Evolutionary conservation across 1,284 basidiomycete genomes (phyloP).

Genomic region (Microstroma glucosiphilum): DNA sequence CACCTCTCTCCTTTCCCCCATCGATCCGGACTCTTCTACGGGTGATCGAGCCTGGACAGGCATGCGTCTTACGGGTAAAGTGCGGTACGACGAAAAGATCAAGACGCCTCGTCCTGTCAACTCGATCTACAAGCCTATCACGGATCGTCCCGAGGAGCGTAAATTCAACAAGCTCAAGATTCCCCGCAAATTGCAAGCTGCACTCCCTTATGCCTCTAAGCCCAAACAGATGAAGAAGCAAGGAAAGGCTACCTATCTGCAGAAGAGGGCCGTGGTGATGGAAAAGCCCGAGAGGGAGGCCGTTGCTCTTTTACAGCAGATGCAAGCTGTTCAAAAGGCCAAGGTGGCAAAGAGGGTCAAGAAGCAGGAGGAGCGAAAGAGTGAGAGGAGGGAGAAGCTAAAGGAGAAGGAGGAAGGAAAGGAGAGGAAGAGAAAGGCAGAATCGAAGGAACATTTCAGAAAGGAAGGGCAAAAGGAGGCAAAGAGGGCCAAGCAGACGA

Average conservation of each 20-base stretch:
- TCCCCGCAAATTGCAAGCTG: conserved; percentile 78
- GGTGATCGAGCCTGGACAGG: conserved; percentile 55
- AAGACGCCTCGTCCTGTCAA: conserved; percentile 77
- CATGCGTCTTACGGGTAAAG: conserved; percentile 91
- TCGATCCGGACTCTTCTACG: conserved; percentile 56
- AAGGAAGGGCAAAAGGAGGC: conserved; percentile 6
- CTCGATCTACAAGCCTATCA: conserved; percentile 70
- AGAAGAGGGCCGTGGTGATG: conserved; percentile 70
- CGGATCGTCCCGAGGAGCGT: conserved; percentile 64
- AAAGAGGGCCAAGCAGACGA: conserved; percentile 30
- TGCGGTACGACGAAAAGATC: conserved; percentile 73
- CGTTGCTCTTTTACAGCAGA: conserved; percentile 86
- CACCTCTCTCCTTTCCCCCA: conserved; percentile 65
- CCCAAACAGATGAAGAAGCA: conserved; percentile 75
- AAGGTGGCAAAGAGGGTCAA: conserved; percentile 69
- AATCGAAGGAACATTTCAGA: conserved; percentile 5
- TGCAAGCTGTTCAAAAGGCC: conserved; percentile 82
- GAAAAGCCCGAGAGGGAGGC: conserved; percentile 91
- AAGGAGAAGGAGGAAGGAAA: conserved; percentile 24
- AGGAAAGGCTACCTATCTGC: conserved; percentile 59
- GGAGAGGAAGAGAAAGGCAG: conserved; percentile 18
- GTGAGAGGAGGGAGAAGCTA: conserved; percentile 21
- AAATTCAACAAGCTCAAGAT: conserved; percentile 88
- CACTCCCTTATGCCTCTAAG: conserved; percentile 86
- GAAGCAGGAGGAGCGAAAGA: conserved; percentile 26